These are phyloP conservation scores for Linnemannia schmuckeri DNA, from an alignment of 192 early-diverging fungal genomes.

Conservation along the genomic window DNA sequence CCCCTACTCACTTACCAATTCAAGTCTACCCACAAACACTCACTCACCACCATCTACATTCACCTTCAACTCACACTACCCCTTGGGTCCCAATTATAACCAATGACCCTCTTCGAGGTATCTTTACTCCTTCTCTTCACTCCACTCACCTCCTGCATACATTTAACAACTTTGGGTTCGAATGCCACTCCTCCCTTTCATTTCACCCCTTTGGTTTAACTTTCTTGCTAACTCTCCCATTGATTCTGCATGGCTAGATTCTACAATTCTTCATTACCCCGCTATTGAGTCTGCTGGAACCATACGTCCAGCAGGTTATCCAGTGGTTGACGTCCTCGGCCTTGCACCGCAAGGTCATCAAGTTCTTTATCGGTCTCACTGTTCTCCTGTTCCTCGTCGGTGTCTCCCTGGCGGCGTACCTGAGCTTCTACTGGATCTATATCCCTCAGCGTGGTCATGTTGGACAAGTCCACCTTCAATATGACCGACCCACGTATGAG, in stretches of 20 bases:
- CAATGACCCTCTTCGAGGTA: slow-evolving; percentile 53
- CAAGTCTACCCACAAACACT: background rate
- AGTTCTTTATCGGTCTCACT: slow-evolving; percentile 47
- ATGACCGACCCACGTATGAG: slow-evolving; percentile 53
- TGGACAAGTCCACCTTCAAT: slow-evolving; percentile 60
- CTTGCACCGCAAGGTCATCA: slow-evolving; percentile 57
- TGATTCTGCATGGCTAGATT: slow-evolving; percentile 23
- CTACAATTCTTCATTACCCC: slow-evolving; percentile 59
- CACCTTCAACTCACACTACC: background rate
- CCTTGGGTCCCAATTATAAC: background rate
- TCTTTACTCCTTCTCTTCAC: background rate
- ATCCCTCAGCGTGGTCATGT: slow-evolving; percentile 60
- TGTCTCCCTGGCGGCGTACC: slow-evolving; percentile 52
- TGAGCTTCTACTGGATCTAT: slow-evolving; percentile 60
- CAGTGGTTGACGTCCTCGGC: slow-evolving; percentile 55
- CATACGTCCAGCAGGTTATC: slow-evolving; percentile 50
- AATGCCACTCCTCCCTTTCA: background rate
- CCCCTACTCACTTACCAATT: background rate
- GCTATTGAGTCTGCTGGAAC: slow-evolving; percentile 50
- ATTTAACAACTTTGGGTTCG: background rate
- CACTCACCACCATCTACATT: background rate
- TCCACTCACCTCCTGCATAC: background rate
- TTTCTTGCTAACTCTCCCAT: background rate
- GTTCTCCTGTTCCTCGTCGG: slow-evolving; percentile 39
- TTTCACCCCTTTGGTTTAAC: background rate